These are phyloP conservation scores for Scedosporium boydii DNA, from an alignment of 2,329 filamentous ascomycete species.

Conservation along the genomic window DNA sequence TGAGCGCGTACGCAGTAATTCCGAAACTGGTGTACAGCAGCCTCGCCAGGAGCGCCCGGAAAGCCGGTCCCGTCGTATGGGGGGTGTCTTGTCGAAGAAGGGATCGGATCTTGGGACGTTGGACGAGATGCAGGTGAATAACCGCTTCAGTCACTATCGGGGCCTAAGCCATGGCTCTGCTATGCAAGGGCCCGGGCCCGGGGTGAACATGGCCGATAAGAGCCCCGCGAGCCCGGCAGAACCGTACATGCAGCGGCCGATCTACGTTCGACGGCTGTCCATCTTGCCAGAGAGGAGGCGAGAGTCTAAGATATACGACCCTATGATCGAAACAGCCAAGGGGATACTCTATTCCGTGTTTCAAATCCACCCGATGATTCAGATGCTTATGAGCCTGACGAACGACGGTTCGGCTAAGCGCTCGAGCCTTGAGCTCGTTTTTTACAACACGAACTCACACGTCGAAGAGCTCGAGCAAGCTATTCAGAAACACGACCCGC, in stretches of 20 bases:
- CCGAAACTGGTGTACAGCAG: constrained; percentile 47
- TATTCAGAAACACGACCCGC: constrained; percentile 50
- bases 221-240: constrained; percentile 54
- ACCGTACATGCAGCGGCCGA: constrained; percentile 44
- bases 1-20: constrained; percentile 58
- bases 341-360: constrained; percentile 59
- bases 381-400: constrained; percentile 53
- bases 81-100: constrained; percentile 47
- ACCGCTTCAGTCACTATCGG: constrained; percentile 57
- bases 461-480: constrained; percentile 57
- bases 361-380: constrained; percentile 59
- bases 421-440: constrained; percentile 56
- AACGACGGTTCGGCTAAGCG: constrained; percentile 51
- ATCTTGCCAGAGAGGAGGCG: constrained; percentile 54
- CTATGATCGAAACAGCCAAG: constrained; percentile 55
- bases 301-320: constrained; percentile 51
- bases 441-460: constrained; percentile 58
- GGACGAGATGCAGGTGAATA: constrained; percentile 52
- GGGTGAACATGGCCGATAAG: constrained; percentile 23
- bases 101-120: constrained; percentile 51
- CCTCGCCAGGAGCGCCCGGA: constrained; percentile 36
- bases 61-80: constrained; percentile 54
- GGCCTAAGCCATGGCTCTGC: constrained; percentile 61
- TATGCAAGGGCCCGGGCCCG: constrained; percentile 43
- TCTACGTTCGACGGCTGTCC: constrained; percentile 55